Evolutionary conservation across 2,329 filamentous ascomycete species (phyloP).

Genomic region (Alternaria tenuissima): DNA sequence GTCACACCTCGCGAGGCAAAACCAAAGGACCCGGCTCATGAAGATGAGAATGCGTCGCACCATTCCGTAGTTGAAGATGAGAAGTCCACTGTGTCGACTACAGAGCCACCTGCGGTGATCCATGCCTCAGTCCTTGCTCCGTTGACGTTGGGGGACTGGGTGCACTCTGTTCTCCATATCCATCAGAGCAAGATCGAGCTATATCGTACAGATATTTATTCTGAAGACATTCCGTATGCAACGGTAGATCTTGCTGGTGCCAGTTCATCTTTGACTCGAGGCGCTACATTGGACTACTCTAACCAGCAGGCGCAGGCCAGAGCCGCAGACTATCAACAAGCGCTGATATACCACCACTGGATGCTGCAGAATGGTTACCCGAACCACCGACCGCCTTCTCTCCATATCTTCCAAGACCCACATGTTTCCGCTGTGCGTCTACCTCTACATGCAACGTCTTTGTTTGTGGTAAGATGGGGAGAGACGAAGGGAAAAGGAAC

Average conservation of each 20-base stretch:
- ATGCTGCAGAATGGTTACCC: too few species aligned
- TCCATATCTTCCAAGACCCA: too few species aligned
- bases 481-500: neutral
- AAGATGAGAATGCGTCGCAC: neutral
- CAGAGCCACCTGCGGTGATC: slow-evolving; percentile 4
- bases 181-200: neutral
- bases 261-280: neutral
- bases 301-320: neutral
- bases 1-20: neutral
- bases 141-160: neutral
- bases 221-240: neutral
- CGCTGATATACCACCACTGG: too few species aligned
- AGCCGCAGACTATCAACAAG: too few species aligned
- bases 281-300: neutral
- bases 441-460: neutral
- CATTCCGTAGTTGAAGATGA: neutral
- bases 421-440: too few species aligned
- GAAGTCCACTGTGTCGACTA: neutral
- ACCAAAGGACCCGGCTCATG: neutral
- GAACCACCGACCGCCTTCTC: too few species aligned
- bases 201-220: neutral
- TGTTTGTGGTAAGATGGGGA: neutral
- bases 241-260: neutral
- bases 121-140: slow-evolving; percentile 22
- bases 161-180: neutral